Evolutionary conservation across 2,329 filamentous ascomycete species (phyloP).

Genomic region (Fusarium sp.): DNA sequence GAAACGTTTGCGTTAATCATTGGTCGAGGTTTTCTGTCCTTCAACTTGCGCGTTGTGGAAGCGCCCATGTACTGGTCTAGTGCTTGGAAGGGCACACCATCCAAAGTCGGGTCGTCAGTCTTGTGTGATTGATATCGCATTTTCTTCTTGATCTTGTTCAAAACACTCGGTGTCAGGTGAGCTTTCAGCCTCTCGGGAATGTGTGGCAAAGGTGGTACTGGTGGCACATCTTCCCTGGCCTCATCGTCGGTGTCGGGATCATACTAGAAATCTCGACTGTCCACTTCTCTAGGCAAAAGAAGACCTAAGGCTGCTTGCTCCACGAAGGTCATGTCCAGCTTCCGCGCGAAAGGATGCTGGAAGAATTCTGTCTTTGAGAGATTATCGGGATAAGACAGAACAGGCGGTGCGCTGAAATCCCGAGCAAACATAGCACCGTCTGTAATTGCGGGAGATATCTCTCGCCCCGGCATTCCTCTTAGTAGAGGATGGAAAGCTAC

Average conservation of each 20-base stretch:
- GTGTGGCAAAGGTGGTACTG: conserved; percentile 49
- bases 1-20: conserved; percentile 46
- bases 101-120: neutral
- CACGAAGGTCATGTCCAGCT: conserved; percentile 46
- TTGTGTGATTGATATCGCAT: conserved; percentile 45
- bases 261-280: conserved; percentile 55
- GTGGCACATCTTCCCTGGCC: conserved; percentile 38
- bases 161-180: conserved; percentile 42
- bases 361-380: conserved; percentile 53
- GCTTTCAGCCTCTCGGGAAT: conserved; percentile 50
- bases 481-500: conserved; percentile 58
- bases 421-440: conserved; percentile 53
- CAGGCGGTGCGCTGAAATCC: conserved; percentile 48
- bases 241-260: conserved; percentile 54
- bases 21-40: conserved; percentile 22
- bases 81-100: conserved; percentile 10
- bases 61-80: neutral
- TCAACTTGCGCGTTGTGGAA: conserved; percentile 11
- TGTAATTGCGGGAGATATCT: conserved; percentile 55
- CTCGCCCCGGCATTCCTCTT: conserved; percentile 55
- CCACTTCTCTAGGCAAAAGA: conserved; percentile 51
- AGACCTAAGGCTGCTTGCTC: conserved; percentile 53
- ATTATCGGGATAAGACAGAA: conserved; percentile 53
- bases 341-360: conserved; percentile 54
- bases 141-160: conserved; percentile 48